Evolutionary conservation across 2,329 filamentous ascomycete species (phyloP).

Genomic region (Epichloe amarillans): DNA sequence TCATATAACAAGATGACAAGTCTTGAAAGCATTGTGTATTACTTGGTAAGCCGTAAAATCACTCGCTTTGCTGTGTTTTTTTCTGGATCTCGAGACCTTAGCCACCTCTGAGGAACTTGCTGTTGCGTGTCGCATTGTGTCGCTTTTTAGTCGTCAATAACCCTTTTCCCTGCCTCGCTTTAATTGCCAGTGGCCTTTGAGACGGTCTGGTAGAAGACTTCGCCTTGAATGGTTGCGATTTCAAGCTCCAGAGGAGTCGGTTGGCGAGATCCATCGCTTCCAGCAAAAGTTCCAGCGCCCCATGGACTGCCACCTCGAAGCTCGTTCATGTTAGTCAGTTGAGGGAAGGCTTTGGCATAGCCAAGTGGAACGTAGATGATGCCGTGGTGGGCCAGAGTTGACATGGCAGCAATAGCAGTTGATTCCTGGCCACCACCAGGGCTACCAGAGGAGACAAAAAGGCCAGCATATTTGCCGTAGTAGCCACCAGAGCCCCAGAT

Average conservation of each 20-base stretch:
- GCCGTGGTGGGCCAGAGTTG: slow-evolving; percentile 82
- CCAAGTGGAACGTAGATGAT: slow-evolving; percentile 94
- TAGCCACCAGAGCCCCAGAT: slow-evolving; percentile 70
- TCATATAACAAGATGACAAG: neutral
- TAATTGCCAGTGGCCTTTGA: slow-evolving; percentile 67
- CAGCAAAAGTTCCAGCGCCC: slow-evolving; percentile 87
- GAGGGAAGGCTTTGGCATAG: slow-evolving; percentile 65
- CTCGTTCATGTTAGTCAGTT: slow-evolving; percentile 60
- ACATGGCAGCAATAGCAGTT: slow-evolving; percentile 68
- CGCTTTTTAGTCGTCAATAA: too few relatives aligned
- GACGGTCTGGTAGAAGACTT: slow-evolving; percentile 67
- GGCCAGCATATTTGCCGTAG: slow-evolving; percentile 77
- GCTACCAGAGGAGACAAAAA: slow-evolving; percentile 82
- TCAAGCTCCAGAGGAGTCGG: slow-evolving; percentile 63
- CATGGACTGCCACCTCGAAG: slow-evolving; percentile 79
- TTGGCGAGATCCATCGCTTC: slow-evolving; percentile 68
- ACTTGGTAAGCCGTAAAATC: neutral
- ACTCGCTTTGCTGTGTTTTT: neutral
- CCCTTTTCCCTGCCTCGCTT: slow-evolving; percentile 38
- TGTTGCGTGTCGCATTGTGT: neutral
- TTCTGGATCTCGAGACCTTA: neutral
- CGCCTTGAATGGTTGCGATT: slow-evolving; percentile 71
- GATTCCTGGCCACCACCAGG: slow-evolving; percentile 86
- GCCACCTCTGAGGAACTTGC: neutral
- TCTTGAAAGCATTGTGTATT: neutral